Evolutionary conservation across 2,329 filamentous ascomycete genomes (phyloP).

Genomic region (Rhinocladiella similis): DNA sequence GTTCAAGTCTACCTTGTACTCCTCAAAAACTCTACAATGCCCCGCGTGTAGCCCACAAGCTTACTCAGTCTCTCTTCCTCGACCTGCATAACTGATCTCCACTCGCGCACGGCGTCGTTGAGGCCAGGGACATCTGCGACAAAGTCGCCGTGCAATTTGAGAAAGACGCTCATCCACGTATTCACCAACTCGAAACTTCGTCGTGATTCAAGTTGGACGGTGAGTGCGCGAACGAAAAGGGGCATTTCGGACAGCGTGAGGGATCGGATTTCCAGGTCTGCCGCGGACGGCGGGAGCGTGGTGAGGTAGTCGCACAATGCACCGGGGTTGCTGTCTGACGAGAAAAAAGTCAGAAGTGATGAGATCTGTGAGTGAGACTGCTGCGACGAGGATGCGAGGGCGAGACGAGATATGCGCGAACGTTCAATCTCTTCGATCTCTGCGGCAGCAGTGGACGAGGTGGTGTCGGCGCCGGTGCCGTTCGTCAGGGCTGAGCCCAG

Average conservation of each 20-base stretch:
- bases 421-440: constrained; percentile 48
- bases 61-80: constrained; percentile 71
- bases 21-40: constrained; percentile 80
- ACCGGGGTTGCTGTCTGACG: constrained; percentile 56
- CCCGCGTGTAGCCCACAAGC: constrained; percentile 82
- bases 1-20: constrained; percentile 45
- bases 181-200: constrained; percentile 92
- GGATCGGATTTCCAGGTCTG: constrained; percentile 88
- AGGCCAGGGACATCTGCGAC: constrained; percentile 42
- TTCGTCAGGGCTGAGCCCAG: constrained; percentile 55
- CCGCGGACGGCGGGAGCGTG: constrained; percentile 75
- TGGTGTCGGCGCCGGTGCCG: constrained; percentile 5
- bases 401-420: constrained; percentile 70
- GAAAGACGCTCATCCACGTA: constrained; percentile 95
- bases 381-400: constrained; percentile 42
- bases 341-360: constrained; percentile 5
- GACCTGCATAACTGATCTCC: constrained; percentile 70
- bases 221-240: constrained; percentile 79
- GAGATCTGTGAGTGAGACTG: constrained; percentile 7
- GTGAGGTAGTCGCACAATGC: constrained; percentile 78
- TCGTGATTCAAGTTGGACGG: constrained; percentile 62
- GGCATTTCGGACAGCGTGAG: constrained; percentile 73
- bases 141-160: constrained; percentile 72
- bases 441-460: constrained; percentile 8
- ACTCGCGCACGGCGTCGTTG: constrained; percentile 60